phyloP scores from a whole-genome alignment of 805 yeast species.

The Cephaloascus fragrans region DNA sequence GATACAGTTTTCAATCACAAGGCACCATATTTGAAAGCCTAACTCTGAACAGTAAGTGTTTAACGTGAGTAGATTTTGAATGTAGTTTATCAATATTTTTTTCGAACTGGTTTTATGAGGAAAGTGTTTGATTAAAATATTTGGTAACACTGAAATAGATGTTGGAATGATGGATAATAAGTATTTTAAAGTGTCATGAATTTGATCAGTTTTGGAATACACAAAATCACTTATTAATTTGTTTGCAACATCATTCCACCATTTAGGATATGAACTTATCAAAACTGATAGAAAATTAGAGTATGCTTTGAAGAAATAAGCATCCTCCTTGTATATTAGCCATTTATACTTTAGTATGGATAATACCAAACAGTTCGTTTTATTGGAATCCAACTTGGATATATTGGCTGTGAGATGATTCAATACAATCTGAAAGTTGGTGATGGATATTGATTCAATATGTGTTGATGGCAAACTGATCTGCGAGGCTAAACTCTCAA shows the following conservation, averaged over 20 bases:
- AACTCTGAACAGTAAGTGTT: conserved; percentile 69
- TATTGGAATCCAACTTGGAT: conserved; percentile 52
- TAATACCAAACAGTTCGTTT: conserved; percentile 42
- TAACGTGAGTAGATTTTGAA: conserved; percentile 50
- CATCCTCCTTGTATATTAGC: conserved; percentile 32
- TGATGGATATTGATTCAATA: conserved; percentile 42
- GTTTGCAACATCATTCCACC: conserved; percentile 77
- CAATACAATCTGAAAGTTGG: conserved; percentile 47
- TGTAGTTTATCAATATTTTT: conserved; percentile 47
- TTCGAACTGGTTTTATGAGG: conserved; percentile 72
- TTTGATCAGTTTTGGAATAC: conserved; percentile 21
- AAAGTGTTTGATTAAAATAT: conserved; percentile 46
- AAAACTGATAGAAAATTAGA: conserved; percentile 67
- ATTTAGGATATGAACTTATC: conserved; percentile 79
- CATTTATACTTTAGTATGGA: conserved; percentile 59
- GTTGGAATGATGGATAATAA: conserved; percentile 76
- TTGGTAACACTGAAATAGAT: conserved; percentile 55
- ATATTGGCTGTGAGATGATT: conserved; percentile 53
- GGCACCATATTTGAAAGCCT: conserved; percentile 66
- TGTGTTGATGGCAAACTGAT: conserved; percentile 41
- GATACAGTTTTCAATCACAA: conserved; percentile 70
- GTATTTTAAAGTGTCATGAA: conserved; percentile 57
- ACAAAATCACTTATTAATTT: conserved; percentile 57
- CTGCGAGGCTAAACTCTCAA: conserved; percentile 53
- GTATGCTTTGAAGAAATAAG: conserved; percentile 40